Evolutionary conservation across 202 grass and related monocot genomes (phyloP).

Genomic region (Cymbopogon flexuosus): DNA sequence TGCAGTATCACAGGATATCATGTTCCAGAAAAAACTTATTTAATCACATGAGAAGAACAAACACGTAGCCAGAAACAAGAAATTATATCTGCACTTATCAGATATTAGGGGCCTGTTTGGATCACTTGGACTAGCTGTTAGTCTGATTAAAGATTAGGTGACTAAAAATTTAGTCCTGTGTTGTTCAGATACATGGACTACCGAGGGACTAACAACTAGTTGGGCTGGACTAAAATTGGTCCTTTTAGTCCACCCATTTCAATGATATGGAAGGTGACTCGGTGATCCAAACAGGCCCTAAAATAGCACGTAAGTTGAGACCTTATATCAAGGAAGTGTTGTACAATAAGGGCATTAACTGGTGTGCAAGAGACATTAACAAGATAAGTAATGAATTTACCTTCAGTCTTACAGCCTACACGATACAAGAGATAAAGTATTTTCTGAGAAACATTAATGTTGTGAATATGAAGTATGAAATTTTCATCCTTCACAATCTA

Average conservation of each 20-base stretch:
- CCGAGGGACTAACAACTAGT: neutral
- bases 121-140: neutral
- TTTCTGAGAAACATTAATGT: neutral
- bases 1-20: slow-evolving; percentile 9
- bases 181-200: neutral
- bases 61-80: slow-evolving; percentile 6
- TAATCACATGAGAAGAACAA: slow-evolving; percentile 2
- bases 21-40: slow-evolving; percentile 3
- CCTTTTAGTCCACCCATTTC: neutral
- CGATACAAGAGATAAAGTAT: slow-evolving; percentile 3
- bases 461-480: neutral
- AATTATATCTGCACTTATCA: slow-evolving; percentile 1
- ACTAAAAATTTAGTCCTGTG: neutral
- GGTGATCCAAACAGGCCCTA: neutral
- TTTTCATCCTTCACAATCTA: slow-evolving; percentile 7
- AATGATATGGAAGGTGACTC: neutral
- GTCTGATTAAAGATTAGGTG: neutral
- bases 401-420: neutral
- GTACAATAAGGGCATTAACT: neutral
- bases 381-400: slow-evolving; percentile 7
- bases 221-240: neutral
- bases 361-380: slow-evolving; percentile 3
- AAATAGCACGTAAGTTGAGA: neutral
- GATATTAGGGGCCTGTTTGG: neutral
- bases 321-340: slow-evolving; percentile 15